Conservation (phyloP, 805 yeast genomes). For the Kodamaea restingae region DNA sequence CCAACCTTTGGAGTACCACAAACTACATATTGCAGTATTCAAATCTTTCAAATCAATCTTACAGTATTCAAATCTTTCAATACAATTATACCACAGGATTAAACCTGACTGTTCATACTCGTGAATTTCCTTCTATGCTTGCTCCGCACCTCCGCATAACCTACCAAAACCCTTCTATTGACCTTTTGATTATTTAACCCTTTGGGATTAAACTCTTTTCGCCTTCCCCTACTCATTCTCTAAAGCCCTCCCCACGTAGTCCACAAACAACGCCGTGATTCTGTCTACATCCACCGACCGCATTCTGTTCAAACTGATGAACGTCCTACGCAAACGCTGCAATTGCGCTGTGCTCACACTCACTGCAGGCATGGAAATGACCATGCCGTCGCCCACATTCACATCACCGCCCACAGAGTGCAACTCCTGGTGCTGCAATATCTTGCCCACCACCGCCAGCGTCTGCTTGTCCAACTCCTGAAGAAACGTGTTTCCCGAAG, state of each 20-base stretch:
- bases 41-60: no score
- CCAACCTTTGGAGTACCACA: no score
- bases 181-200: no score
- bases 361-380: slow-evolving; percentile 59
- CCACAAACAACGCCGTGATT: slow-evolving; percentile 70
- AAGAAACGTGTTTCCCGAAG: slow-evolving; percentile 68
- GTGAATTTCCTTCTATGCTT: no score
- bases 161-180: no score
- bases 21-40: no score
- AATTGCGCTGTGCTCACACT: slow-evolving; percentile 68
- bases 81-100: no score
- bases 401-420: slow-evolving; percentile 47
- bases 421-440: slow-evolving; percentile 60
- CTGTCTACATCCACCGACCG: slow-evolving; percentile 67
- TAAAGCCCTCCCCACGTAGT: slow-evolving; percentile 66
- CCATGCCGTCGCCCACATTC: slow-evolving; percentile 41
- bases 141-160: no score
- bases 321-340: slow-evolving; percentile 80
- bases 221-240: slow-evolving; percentile 23
- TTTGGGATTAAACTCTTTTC: no score
- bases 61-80: no score
- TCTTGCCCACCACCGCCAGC: slow-evolving; percentile 55
- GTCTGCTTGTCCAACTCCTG: slow-evolving; percentile 76
- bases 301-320: slow-evolving; percentile 74
- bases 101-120: no score